Evolutionary conservation across 441 rosid genomes (phyloP), one percentile per base, ranked within the genome.

Genomic region (Pelargonium myrrhifolium): DNA sequence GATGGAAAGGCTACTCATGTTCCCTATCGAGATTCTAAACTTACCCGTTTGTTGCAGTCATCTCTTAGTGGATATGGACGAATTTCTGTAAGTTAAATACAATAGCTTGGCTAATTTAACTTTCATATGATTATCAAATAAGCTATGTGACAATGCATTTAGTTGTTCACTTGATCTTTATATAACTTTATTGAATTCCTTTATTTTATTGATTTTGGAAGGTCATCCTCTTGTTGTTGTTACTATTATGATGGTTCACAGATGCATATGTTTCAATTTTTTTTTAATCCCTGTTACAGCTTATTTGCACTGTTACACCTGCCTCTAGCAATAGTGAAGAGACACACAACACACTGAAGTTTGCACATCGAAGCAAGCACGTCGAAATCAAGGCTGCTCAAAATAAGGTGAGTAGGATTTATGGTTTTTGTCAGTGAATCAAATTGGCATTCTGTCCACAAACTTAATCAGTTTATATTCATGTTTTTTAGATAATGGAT

Each of bases 1-100:
- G 99, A 96, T 78, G 99, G 98, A 40, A 96, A 84, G 87, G 96
- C 98, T 71, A 87, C 91, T 73, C 99, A 95, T 78, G 96, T 95
- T 82, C 99, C 99, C 31, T 95, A 86, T 81, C 87, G 98, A 58
- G 99, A 95, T 78, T 95, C 99, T 62, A 95, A 95, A 81, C 94
- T 95, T 67, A 95, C 99, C 43, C 97, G 99, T 55, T 96, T 95
- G 82, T 80, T 92, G 87, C 99, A 95, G 75, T 90, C 99, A 73
- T 95, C 99, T 17, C 69, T 95, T 73, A 84, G 96, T 65, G 99
- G 99, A 59, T 98, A 88, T 71, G 99, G 99, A 22, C 98, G 93
- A 81, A 96, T 95, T 71, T 95, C 99, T 69, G 99, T 95, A 80
- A 84, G 96, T 86, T 75, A 71, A 61, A 74, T 28, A 21, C 9